Evolutionary conservation across 257 asterid genomes (phyloP).

Genomic region (Penstemon barbatus): DNA sequence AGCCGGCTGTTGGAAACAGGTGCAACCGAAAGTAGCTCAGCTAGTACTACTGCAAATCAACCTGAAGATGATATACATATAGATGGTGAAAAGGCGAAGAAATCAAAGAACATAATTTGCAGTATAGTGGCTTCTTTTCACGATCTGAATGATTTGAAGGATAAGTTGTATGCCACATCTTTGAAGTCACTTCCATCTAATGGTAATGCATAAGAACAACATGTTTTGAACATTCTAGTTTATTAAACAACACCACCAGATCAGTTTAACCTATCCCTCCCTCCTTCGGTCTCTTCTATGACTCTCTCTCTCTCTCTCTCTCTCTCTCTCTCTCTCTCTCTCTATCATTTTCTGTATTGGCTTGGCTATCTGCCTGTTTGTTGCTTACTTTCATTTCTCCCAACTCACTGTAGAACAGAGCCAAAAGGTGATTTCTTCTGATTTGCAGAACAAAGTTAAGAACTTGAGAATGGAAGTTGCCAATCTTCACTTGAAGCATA

Average conservation of each 20-base stretch:
- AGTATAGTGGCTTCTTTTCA: conserved; percentile 52
- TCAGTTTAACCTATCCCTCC: neutral
- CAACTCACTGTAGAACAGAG: conserved; percentile 51
- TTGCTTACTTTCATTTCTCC: conserved; percentile 26
- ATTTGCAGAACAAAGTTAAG: conserved; percentile 39
- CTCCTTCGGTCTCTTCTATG: neutral
- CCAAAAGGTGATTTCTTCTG: conserved; percentile 22
- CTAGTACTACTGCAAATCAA: conserved; percentile 34
- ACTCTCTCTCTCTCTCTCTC: no score
- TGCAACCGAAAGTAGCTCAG: conserved; percentile 73
- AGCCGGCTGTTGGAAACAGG: conserved; percentile 75
- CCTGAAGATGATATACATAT: conserved; percentile 42
- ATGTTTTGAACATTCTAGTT: conserved; percentile 12
- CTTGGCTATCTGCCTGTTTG: neutral
- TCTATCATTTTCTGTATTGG: neutral
- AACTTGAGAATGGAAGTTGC: conserved; percentile 53
- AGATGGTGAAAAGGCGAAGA: conserved; percentile 45
- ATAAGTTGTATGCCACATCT: conserved; percentile 49
- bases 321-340: no score
- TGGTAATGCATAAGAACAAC: conserved; percentile 47
- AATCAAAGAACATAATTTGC: conserved; percentile 40
- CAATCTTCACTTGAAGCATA: conserved; percentile 78
- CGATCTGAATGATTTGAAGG: conserved; percentile 51
- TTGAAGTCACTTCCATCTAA: conserved; percentile 42
- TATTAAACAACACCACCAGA: no score